Evolutionary conservation across 2,329 filamentous ascomycete species (phyloP).

Genomic region (Penicillium decumbens): DNA sequence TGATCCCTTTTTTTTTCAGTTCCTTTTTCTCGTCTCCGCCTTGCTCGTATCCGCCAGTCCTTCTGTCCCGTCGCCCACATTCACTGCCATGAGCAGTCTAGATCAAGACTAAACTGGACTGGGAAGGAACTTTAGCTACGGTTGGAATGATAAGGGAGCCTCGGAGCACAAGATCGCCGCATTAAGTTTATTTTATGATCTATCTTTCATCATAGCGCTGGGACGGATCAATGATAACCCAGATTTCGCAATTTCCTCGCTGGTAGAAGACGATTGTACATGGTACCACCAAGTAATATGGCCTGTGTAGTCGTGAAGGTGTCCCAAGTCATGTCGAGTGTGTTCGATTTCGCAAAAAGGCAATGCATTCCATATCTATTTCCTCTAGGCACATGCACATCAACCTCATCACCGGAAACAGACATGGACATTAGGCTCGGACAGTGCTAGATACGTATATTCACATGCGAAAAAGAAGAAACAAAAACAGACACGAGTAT

Average conservation of each 20-base stretch:
- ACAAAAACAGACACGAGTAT: neutral
- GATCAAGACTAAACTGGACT: neutral
- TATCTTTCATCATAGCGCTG: slow-evolving; percentile 28
- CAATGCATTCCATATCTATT: neutral
- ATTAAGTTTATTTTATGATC: slow-evolving; percentile 20
- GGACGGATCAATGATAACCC: slow-evolving; percentile 29
- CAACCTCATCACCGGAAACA: neutral
- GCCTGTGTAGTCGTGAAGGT: too few species aligned
- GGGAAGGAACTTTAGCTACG: slow-evolving; percentile 6
- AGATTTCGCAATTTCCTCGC: slow-evolving; percentile 1
- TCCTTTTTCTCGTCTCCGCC: neutral
- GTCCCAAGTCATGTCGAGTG: neutral
- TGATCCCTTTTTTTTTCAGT: slow-evolving; percentile 5
- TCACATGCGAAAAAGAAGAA: neutral
- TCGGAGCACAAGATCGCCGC: slow-evolving; percentile 13
- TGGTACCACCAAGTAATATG: too few species aligned
- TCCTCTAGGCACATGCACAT: neutral
- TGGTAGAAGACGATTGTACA: neutral
- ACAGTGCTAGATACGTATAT: neutral
- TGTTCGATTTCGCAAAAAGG: neutral
- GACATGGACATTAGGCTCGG: neutral
- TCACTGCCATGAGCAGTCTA: neutral
- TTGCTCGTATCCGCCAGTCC: neutral
- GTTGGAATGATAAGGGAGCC: slow-evolving; percentile 10
- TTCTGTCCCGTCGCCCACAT: neutral